These are phyloP conservation scores for Pholiota adiposa DNA, from an alignment of 1,284 basidiomycete species.

Conservation along the genomic window DNA sequence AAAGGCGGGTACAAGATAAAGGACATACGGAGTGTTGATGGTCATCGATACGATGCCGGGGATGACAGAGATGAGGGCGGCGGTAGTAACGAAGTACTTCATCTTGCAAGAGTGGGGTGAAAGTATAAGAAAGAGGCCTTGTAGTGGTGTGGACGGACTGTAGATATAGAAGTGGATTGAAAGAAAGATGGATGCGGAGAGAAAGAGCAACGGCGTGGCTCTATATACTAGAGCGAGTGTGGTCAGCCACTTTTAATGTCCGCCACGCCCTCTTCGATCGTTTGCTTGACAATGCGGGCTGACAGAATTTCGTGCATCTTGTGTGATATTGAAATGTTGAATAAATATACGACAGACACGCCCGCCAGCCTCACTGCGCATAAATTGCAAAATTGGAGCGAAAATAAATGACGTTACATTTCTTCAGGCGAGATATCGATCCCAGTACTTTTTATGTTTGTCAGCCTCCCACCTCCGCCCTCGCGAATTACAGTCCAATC, in stretches of 20 bases:
- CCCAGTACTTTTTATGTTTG: not conserved
- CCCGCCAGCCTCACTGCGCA: not conserved
- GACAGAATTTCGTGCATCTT: not conserved
- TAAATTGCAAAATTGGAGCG: not conserved
- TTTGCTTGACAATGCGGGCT: not conserved
- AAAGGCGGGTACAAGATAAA: constrained; percentile 6
- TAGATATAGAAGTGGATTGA: constrained; percentile 18
- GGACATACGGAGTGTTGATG: constrained; percentile 72
- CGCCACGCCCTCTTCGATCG: constrained; percentile 18
- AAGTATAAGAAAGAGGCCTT: constrained; percentile 22
- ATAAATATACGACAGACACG: not conserved
- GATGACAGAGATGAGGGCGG: constrained; percentile 49
- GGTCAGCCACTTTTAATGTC: constrained; percentile 26
- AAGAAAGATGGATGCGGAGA: constrained; percentile 14
- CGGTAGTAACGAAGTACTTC: constrained; percentile 52
- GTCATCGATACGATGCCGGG: constrained; percentile 54
- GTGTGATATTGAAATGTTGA: not conserved
- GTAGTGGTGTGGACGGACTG: constrained; percentile 11
- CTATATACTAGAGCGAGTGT: constrained; percentile 19
- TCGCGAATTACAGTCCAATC: constrained; percentile 71
- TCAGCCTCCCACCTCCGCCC: not conserved
- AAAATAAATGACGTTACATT: not conserved
- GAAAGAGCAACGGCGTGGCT: not conserved
- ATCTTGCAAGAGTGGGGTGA: constrained; percentile 39
- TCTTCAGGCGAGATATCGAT: not conserved